phyloP scores from a whole-genome alignment of 768 basidiomycete genomes.

The Tubosaeta sp. region DNA sequence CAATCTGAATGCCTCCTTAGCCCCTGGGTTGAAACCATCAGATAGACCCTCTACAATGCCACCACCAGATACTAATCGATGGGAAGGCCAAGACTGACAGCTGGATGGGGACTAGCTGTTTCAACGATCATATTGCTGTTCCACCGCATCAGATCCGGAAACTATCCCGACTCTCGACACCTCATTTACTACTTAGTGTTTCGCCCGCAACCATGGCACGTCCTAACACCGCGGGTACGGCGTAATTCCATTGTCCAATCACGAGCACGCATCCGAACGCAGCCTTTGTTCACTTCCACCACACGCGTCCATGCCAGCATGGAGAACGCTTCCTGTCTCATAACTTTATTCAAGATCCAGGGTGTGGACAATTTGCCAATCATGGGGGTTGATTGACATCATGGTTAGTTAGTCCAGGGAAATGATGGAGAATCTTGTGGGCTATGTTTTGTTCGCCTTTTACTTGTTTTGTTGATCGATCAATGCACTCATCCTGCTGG shows the following conservation, averaged over 20 bases:
- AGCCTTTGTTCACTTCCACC: background rate
- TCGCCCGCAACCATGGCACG: background rate
- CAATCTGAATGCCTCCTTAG: background rate
- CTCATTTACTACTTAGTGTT: background rate
- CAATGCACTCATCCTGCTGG: background rate
- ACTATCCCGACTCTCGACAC: background rate
- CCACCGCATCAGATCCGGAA: background rate
- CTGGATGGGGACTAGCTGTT: background rate
- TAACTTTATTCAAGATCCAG: background rate
- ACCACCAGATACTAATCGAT: background rate
- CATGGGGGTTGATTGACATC: background rate
- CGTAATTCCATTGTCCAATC: background rate
- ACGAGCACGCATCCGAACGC: background rate
- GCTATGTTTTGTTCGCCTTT: too few species aligned
- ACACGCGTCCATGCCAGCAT: background rate
- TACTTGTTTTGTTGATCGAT: background rate
- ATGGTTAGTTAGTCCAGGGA: background rate
- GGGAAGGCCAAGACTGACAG: background rate
- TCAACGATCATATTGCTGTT: background rate
- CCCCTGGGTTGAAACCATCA: too few species aligned
- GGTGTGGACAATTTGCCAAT: background rate
- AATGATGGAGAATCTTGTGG: background rate
- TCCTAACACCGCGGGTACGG: background rate
- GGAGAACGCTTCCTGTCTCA: background rate
- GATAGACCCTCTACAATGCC: background rate